Evolutionary conservation across 306 rosid genomes (phyloP).

Genomic region (Oxytropis ochrocephala): DNA sequence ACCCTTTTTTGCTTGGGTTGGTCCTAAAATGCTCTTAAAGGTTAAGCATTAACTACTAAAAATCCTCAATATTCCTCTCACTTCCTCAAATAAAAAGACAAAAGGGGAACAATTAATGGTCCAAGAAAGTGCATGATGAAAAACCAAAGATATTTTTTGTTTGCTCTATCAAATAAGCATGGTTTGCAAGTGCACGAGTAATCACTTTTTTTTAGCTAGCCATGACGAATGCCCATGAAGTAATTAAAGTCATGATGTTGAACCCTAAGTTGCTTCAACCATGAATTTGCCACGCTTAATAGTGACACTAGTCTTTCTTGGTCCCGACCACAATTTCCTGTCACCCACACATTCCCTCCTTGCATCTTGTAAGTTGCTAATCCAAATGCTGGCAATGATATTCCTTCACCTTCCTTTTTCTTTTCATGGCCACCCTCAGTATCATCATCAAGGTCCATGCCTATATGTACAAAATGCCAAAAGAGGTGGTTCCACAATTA

Average conservation of each 20-base stretch:
- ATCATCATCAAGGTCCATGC: slow-evolving; percentile 68
- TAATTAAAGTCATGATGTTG: slow-evolving; percentile 93
- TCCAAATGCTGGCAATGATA: slow-evolving; percentile 72
- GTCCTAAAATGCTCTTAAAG: slow-evolving; percentile 30
- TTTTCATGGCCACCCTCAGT: slow-evolving; percentile 35
- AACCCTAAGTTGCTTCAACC: slow-evolving; percentile 95
- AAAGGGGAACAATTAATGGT: slow-evolving; percentile 13
- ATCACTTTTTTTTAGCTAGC: slow-evolving; percentile 28
- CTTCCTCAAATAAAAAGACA: neutral
- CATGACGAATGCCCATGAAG: slow-evolving; percentile 58
- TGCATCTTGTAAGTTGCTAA: slow-evolving; percentile 96
- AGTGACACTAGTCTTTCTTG: slow-evolving; percentile 64
- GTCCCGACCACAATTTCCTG: slow-evolving; percentile 79
- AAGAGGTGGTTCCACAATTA: neutral
- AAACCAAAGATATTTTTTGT: slow-evolving; percentile 8
- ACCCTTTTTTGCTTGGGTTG: slow-evolving; percentile 14
- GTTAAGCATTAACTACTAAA: slow-evolving; percentile 15
- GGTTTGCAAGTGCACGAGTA: slow-evolving; percentile 5
- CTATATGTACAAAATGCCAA: slow-evolving; percentile 18
- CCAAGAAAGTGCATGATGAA: slow-evolving; percentile 24
- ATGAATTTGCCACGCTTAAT: slow-evolving; percentile 83
- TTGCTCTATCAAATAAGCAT: neutral
- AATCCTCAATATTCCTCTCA: slow-evolving; percentile 23
- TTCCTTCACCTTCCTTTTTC: slow-evolving; percentile 61
- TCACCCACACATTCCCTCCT: slow-evolving; percentile 67